Base-by-base conservation (phyloP, 257 asterid genomes). In the Solanum dulcamara region DNA sequence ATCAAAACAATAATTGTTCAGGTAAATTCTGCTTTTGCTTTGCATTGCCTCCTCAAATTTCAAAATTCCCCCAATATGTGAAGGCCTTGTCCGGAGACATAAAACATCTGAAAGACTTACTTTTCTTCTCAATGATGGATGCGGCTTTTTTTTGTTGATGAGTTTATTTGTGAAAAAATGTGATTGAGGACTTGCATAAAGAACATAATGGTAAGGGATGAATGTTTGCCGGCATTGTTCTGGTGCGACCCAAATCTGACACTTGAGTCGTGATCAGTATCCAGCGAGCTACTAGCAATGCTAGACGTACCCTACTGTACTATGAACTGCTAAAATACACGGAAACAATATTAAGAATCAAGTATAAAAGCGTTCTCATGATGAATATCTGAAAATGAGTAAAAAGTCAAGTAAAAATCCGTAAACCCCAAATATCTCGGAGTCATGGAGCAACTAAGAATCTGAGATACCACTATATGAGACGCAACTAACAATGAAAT, bases 1-100 rank as follows among this genome's bases (percentile, higher is more conserved):
- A 93, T 96, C 87, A 89, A 91, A 88, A 87, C 99, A 8, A 91
- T 92, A 22, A 93, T 96, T 86, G 98, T 96, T 89, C 99, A 96
- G 98, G 99, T 96, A 86, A 79, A 28, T 90, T 81, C 74, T 57
- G 15, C 85, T 44, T 75, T 24, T 17, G 30, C 75, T 40, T 48
- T 87, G 70, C 83, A 46, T 28, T 77, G 28, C 42, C 37, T 51
- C 48, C 83, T 46, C 82, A 46, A 28, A 77, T 28, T 77, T 79
- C 64, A 79, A 79, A 51, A 79, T 37, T 48, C 42, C 83, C 82
- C 44, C 60, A 30, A 15, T 79, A 79, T 4, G 5, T 17, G 64
- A 44, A 79, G 64, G 64, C 30, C 44, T 28, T 72, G 40, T 28
- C 83, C 4, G 28, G 83, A 48, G 24, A 79, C 18, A 14, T 26